These are phyloP conservation scores for Chimonanthus salicifolius DNA, from an alignment of 164 flowering plant species.

Conservation along the genomic window DNA sequence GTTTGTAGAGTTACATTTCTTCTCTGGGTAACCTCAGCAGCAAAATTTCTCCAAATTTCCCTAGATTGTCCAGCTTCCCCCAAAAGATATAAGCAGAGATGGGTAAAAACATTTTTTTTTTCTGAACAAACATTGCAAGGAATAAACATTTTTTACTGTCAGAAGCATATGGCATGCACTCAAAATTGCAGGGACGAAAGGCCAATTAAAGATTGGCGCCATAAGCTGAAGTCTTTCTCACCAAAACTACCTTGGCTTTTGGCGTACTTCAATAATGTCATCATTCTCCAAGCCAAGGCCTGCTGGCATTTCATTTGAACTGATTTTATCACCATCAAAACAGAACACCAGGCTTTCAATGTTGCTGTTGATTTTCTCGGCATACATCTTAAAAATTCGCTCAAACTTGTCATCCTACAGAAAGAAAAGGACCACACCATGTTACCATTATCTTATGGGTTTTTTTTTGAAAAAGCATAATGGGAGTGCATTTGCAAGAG, in stretches of 20 bases:
- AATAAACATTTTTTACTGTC: no score
- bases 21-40: no score
- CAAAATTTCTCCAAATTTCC: no score
- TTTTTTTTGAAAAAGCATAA: neutral
- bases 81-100: no score
- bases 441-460: no score
- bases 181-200: constrained; percentile 1
- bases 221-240: constrained; percentile 1
- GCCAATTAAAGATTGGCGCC: neutral
- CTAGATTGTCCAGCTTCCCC: no score
- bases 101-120: no score
- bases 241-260: constrained; percentile 42
- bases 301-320: constrained; percentile 56
- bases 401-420: constrained; percentile 87
- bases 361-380: constrained; percentile 51
- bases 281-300: constrained; percentile 80
- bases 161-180: no score
- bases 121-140: no score
- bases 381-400: constrained; percentile 69
- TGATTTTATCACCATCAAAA: constrained; percentile 88
- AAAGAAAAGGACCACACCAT: neutral
- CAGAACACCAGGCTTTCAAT: constrained; percentile 44
- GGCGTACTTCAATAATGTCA: constrained; percentile 82
- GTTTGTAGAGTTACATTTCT: no score
- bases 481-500: neutral